These are phyloP conservation scores for Hapsidospora chrysogenum DNA, from an alignment of 495 filamentous ascomycete genomes.

Conservation along the genomic window DNA sequence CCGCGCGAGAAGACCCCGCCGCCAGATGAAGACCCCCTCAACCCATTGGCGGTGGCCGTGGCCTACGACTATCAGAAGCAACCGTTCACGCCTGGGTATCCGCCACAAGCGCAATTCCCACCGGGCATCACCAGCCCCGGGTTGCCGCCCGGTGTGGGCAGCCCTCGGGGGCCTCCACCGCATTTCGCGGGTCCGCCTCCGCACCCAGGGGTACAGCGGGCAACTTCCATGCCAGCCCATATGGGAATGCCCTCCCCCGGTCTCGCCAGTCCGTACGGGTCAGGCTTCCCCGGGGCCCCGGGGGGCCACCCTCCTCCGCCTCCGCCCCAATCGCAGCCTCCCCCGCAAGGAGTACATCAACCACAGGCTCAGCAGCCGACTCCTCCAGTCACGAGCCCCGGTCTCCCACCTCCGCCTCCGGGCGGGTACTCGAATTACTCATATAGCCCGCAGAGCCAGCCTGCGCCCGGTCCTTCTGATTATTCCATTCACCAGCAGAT, in stretches of 20 bases:
- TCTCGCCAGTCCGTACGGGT: slow-evolving; percentile 18
- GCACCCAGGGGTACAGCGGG: slow-evolving; percentile 22
- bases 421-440: slow-evolving; percentile 42
- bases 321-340: slow-evolving; percentile 9
- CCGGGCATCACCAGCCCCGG: slow-evolving; percentile 22
- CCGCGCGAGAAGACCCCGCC: slow-evolving; percentile 86
- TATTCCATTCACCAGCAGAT: slow-evolving; percentile 62
- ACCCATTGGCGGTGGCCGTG: slow-evolving; percentile 53
- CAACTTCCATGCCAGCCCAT: slow-evolving; percentile 22
- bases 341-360: slow-evolving; percentile 10
- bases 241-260: slow-evolving; percentile 13
- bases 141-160: slow-evolving; percentile 18
- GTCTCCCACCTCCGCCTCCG: slow-evolving; percentile 13
- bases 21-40: slow-evolving; percentile 49
- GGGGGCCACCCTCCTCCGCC: slow-evolving; percentile 16
- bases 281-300: slow-evolving; percentile 20
- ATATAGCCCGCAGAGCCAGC: slow-evolving; percentile 19
- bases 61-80: slow-evolving; percentile 39
- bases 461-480: slow-evolving; percentile 20
- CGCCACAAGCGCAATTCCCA: slow-evolving; percentile 16
- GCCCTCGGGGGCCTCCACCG: slow-evolving; percentile 18
- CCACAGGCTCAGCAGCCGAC: slow-evolving; percentile 9
- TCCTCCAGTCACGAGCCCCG: slow-evolving; percentile 9
- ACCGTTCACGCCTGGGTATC: slow-evolving; percentile 29
- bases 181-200: slow-evolving; percentile 13